phyloP scores from a whole-genome alignment of 2,329 filamentous ascomycete species.

The Cytospora piceae region DNA sequence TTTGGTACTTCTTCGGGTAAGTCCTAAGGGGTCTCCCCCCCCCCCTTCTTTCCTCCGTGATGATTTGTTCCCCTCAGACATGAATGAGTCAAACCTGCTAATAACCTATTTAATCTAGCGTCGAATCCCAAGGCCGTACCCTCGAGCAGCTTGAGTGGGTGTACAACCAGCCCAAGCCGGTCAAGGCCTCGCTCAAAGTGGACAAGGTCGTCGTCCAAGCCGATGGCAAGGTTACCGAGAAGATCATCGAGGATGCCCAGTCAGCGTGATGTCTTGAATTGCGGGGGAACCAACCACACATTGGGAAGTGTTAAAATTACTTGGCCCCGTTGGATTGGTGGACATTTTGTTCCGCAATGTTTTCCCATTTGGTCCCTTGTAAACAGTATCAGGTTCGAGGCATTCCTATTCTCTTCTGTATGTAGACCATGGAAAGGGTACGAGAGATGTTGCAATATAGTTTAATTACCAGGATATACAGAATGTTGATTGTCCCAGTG shows the following conservation, averaged over 20 bases:
- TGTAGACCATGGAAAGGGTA: too few species aligned
- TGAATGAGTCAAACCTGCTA: background rate
- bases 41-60: background rate
- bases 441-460: too few species aligned
- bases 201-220: conserved; percentile 51
- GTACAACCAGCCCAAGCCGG: conserved; percentile 53
- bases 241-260: conserved; percentile 41
- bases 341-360: background rate
- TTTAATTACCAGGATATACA: too few species aligned
- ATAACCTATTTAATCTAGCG: conserved; percentile 37
- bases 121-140: conserved; percentile 54
- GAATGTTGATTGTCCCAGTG: too few species aligned
- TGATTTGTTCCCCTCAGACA: background rate
- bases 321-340: background rate
- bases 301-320: background rate
- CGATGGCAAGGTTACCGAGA: conserved; percentile 51
- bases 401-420: too few species aligned
- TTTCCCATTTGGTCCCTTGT: background rate
- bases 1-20: conserved; percentile 53
- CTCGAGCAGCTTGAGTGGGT: conserved; percentile 56
- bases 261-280: background rate
- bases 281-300: background rate
- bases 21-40: conserved; percentile 24
- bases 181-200: conserved; percentile 52
- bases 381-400: background rate